Base-by-base conservation (phyloP, 2,329 filamentous ascomycete species). In the Aureobasidium namibiae region DNA sequence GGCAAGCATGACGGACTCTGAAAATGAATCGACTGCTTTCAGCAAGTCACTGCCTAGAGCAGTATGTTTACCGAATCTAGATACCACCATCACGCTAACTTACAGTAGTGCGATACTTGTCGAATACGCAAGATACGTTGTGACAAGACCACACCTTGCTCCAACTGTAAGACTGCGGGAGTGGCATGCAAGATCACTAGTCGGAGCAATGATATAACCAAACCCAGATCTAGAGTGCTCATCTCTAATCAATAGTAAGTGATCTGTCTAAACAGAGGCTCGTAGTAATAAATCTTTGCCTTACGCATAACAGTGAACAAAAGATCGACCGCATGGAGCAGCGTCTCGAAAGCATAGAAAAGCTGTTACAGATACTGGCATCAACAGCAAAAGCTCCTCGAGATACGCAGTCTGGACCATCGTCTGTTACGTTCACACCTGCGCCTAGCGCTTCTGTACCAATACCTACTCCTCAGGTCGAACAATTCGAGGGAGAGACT, bases 321-420 rank as follows among this genome's bases (percentile, higher is more conserved):
- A 66, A 66, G 41, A 64, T 67, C 21, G 65, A 67, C 26, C 45
- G 60, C 1, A 64, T 67, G 31, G 64, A 58, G 21, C 56, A 63
- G 23, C 60, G 64, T 38, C 59, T 67, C 1, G 57, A 56, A n/a
- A 60, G 46, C 21, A 65, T 67, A 53, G 64, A 65, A 31, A 41
- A 61, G 23, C 53, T 65, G 41, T 36, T 65, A 9, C 54, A 56
- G 16, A 2, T 21, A 14, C 16, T 58, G 6, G 39, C 21, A 13
- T 45, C 38, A n/a, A 24, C 39, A 29, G 26, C 39, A 26, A 56
- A 45, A n/a, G 44, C 52, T 13, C 18, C 31, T 23, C 18, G 34
- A 5, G 21, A 23, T 36, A 26, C 6, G n/a, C 29, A 26, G 10
- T 33, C 36, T 8, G 39, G 26, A 11, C 29, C 48, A 24, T 44